Evolutionary conservation across 495 filamentous ascomycete genomes (phyloP).

Genomic region (Bacidia gigantensis): DNA sequence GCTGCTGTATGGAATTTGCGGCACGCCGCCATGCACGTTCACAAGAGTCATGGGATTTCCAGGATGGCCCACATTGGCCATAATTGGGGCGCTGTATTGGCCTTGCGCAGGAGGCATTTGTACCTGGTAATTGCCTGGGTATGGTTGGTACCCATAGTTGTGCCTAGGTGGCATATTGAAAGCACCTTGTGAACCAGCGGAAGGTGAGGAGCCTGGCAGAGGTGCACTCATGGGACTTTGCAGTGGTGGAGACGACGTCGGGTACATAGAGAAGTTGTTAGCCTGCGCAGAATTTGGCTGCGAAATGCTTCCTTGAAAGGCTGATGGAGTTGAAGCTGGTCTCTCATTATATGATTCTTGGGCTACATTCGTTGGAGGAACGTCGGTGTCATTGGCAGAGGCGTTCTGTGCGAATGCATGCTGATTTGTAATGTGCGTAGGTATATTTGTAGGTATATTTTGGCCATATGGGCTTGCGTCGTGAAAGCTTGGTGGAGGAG

Average conservation of each 20-base stretch:
- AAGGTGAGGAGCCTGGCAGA: slow-evolving; percentile 21
- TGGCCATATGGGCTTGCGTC: too few species aligned
- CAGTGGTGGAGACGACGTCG: slow-evolving; percentile 43
- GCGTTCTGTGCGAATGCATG: slow-evolving; percentile 26
- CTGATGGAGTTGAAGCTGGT: slow-evolving; percentile 40
- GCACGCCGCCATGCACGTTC: slow-evolving; percentile 34
- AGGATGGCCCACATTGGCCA: slow-evolving; percentile 66
- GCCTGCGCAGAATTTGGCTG: slow-evolving; percentile 54
- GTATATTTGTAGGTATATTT: neutral
- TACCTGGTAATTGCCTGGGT: neutral
- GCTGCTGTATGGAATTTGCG: slow-evolving; percentile 38
- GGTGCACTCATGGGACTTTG: slow-evolving; percentile 47
- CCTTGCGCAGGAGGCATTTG: neutral
- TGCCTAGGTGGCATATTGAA: neutral
- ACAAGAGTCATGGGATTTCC: slow-evolving; percentile 55
- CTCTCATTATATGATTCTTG: slow-evolving; percentile 24
- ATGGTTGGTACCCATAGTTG: neutral
- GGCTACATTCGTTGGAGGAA: neutral
- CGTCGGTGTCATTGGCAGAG: slow-evolving; percentile 25
- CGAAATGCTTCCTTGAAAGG: slow-evolving; percentile 41
- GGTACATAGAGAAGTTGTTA: slow-evolving; percentile 39
- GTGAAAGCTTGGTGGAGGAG: slow-evolving; percentile 21
- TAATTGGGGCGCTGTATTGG: slow-evolving; percentile 43
- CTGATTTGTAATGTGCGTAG: slow-evolving; percentile 11
- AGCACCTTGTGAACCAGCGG: neutral